Conservation (phyloP, 345 rosid genomes). For the Pistacia vera region DNA sequence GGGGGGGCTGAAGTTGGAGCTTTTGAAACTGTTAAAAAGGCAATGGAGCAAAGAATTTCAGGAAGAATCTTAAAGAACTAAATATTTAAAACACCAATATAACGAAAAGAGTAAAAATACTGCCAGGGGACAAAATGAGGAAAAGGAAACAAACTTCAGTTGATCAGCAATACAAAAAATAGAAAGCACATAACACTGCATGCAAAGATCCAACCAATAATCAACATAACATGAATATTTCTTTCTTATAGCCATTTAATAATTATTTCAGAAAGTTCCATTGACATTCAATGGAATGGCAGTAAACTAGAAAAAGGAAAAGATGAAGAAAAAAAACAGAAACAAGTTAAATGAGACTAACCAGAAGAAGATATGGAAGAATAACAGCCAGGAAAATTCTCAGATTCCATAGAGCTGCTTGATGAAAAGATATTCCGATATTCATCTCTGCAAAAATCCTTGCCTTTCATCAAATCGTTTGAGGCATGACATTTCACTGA, state of each 20-base stretch:
- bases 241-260: no score
- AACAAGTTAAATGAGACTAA: conserved; percentile 24
- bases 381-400: conserved; percentile 24
- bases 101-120: neutral
- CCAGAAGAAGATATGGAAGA: conserved; percentile 40
- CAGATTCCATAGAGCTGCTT: conserved; percentile 30
- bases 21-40: conserved; percentile 39
- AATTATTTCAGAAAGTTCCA: neutral
- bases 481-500: conserved; percentile 17
- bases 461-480: conserved; percentile 30
- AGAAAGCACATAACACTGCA: neutral
- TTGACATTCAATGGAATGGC: neutral
- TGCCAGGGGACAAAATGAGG: neutral
- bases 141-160: neutral
- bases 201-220: neutral
- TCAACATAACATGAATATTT: neutral
- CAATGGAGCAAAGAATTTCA: neutral
- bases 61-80: neutral
- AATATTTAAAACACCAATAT: neutral
- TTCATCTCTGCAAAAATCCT: conserved; percentile 32
- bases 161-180: no score
- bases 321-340: no score
- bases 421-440: conserved; percentile 35
- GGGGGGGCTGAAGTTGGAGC: conserved; percentile 53
- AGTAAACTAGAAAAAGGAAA: neutral